A percentile compares a stretch with the other conserved stretches of the same genome.
These are phyloP conservation scores for Pythium dissimile DNA, from an alignment of 352 stramenopile genomes.

Conservation along the genomic window DNA sequence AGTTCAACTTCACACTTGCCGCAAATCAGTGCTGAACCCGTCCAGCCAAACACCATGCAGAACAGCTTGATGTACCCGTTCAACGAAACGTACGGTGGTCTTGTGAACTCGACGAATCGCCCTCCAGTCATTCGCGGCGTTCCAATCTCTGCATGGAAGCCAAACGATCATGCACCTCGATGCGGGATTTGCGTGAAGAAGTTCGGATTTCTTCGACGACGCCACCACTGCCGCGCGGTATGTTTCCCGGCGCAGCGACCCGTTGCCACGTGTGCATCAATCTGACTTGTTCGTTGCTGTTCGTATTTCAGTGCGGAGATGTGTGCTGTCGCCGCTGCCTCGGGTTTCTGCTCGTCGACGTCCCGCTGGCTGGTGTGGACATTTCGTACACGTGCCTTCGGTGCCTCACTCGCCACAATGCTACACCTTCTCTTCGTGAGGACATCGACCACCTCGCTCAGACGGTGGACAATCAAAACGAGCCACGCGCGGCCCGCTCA, in stretches of 20 bases:
- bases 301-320: conserved; percentile 48
- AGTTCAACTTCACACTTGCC: neutral
- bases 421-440: conserved; percentile 38
- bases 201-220: conserved; percentile 58
- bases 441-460: conserved; percentile 41
- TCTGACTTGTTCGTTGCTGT: too few species aligned
- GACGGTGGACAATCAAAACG: conserved; percentile 32
- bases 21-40: neutral
- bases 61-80: conserved; percentile 53
- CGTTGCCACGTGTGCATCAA: too few species aligned
- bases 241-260: too few species aligned
- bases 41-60: neutral
- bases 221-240: conserved; percentile 71
- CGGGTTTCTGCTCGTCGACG: conserved; percentile 64
- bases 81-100: conserved; percentile 33
- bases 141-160: conserved; percentile 47
- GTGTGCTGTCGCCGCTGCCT: conserved; percentile 68
- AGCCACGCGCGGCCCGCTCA: conserved; percentile 8
- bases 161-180: conserved; percentile 35
- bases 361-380: conserved; percentile 56
- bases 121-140: conserved; percentile 42
- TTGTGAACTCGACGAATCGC: conserved; percentile 1
- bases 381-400: conserved; percentile 61
- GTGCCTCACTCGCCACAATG: conserved; percentile 54
- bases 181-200: conserved; percentile 69